Evolutionary conservation across 140 eudicot genomes (phyloP).

Genomic region (Stevia rebaudiana): DNA sequence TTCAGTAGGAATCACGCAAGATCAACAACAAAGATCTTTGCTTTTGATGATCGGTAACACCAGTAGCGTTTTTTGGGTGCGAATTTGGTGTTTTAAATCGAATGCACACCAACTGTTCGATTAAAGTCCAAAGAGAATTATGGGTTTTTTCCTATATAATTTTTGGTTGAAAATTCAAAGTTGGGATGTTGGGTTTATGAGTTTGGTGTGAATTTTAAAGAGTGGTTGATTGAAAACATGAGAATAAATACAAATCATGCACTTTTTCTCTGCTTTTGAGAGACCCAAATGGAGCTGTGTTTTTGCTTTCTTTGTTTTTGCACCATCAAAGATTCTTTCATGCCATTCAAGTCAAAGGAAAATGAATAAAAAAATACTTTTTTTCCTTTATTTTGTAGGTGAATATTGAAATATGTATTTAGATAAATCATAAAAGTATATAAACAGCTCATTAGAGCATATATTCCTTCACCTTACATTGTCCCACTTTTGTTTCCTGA

Average conservation of each 20-base stretch:
- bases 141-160: background rate
- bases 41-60: background rate
- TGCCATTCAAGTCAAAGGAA: constrained; percentile 81
- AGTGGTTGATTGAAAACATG: constrained; percentile 36
- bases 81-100: background rate
- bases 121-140: constrained; percentile 4
- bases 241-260: constrained; percentile 75
- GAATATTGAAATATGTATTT: constrained; percentile 48
- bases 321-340: constrained; percentile 79
- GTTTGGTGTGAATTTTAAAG: constrained; percentile 15
- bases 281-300: constrained; percentile 63
- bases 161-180: background rate
- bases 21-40: background rate
- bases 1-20: constrained; percentile 51
- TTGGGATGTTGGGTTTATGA: background rate
- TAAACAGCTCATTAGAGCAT: constrained; percentile 71
- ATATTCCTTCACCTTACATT: constrained; percentile 76
- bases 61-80: background rate
- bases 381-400: constrained; percentile 19
- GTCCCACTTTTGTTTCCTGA: constrained; percentile 95
- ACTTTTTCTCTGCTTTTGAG: constrained; percentile 81
- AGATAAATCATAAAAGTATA: constrained; percentile 41
- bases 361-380: constrained; percentile 26
- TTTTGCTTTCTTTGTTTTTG: constrained; percentile 92
- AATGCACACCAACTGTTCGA: constrained; percentile 14